These are phyloP conservation scores for Emericellopsis terricola DNA, from an alignment of 495 filamentous ascomycete species.

Conservation along the genomic window DNA sequence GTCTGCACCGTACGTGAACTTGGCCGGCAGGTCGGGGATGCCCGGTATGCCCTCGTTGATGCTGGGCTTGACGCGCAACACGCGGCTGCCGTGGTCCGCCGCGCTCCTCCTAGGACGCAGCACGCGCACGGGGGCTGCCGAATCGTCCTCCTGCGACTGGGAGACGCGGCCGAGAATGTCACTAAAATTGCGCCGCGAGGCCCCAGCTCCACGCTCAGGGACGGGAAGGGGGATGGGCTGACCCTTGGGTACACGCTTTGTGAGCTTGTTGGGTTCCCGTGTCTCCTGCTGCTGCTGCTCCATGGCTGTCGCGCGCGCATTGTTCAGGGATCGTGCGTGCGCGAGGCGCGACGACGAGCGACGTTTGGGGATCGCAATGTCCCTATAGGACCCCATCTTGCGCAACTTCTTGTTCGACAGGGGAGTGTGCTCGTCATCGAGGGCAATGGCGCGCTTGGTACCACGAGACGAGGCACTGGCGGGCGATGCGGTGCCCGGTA, in stretches of 20 bases:
- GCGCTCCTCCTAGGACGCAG: background rate
- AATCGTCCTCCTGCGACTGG: background rate
- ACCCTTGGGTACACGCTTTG: background rate
- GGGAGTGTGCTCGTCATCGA: slow-evolving; percentile 7
- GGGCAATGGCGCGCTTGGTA: slow-evolving; percentile 10
- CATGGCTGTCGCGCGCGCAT: slow-evolving; percentile 1
- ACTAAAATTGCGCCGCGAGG: background rate
- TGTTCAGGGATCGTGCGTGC: background rate
- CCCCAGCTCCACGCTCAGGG: background rate
- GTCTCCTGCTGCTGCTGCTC: slow-evolving; percentile 4
- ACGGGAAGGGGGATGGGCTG: background rate
- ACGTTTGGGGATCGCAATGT: slow-evolving; percentile 3
- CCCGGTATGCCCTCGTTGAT: slow-evolving; percentile 19
- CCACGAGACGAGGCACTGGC: slow-evolving; percentile 6
- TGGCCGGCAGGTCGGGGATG: slow-evolving; percentile 15
- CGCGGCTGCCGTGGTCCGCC: background rate
- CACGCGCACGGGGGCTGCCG: too few relatives aligned
- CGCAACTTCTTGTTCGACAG: slow-evolving; percentile 21
- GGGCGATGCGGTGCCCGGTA: too few relatives aligned
- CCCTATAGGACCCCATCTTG: slow-evolving; percentile 3
- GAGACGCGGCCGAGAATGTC: background rate
- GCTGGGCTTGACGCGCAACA: slow-evolving; percentile 15
- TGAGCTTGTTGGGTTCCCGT: slow-evolving; percentile 3
- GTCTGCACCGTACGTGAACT: slow-evolving; percentile 4
- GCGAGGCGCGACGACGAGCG: slow-evolving; percentile 2